Base-by-base conservation (phyloP, 2,329 filamentous ascomycete genomes). In the Pyrenochaeta sp. region DNA sequence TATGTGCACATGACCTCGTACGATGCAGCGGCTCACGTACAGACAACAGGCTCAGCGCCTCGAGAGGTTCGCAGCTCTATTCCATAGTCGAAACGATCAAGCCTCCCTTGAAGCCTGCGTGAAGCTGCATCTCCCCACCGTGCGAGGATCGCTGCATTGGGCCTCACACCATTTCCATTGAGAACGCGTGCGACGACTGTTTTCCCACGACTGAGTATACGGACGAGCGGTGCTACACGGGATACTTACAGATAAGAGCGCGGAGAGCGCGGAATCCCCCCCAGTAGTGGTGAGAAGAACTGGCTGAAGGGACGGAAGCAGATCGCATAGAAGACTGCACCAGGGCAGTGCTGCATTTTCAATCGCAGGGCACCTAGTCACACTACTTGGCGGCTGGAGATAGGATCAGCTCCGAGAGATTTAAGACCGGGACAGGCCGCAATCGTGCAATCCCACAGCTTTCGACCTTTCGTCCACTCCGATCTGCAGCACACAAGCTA, bases 341-440 rank as follows among this genome's bases (percentile, higher is more conserved):
- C 43, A 59, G 62, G 66, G 39, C 56, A 53, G 52, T 47, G 50
- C 52, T 45, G 46, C 56, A 54, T 65, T 65, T 66, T 66, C 55
- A 68, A 62, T 59, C 56, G 47, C 48, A 59, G 58, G 48, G 39
- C 51, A 39, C 56, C 32, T 44, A 13, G 39, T 37, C 24, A 50
- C 44, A 50, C 27, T 43, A 27, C 56, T 58, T 63, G 58, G 64
- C 65, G 50, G n/a, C 61, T 74, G 72, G 71, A 75, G 68, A 68
- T 72, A 72, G 57, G 52, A 58, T 36, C 62, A 59, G 28, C 51
- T 63, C 65, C 65, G 64, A 61, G 47, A 66, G 58, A 74, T 69
- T 71, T 70, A 73, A 72, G 60, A 61, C 67, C 64, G 68, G 56
- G 54, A 44, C 46, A 58, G 63, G 63, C 66, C 71, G 52, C 66